Evolutionary conservation across 2,329 filamentous ascomycete genomes (phyloP).

Genomic region (Allantophomopsis lycopodina): DNA sequence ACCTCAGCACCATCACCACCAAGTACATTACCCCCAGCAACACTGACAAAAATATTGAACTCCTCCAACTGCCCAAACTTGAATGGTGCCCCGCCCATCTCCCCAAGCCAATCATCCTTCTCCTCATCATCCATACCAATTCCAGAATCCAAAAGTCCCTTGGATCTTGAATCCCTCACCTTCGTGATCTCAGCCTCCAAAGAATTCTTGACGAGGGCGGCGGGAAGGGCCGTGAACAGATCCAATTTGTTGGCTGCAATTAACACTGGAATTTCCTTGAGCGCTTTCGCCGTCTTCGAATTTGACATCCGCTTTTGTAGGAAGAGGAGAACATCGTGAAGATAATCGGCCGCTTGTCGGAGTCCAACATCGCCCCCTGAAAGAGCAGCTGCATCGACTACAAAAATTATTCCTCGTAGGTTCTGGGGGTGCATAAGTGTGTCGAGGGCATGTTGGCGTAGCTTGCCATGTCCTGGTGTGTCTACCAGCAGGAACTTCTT

Average conservation of each 20-base stretch:
- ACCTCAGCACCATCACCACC: conserved; percentile 52
- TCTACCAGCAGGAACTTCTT: conserved; percentile 69
- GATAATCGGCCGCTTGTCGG: conserved; percentile 64
- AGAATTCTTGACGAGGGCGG: conserved; percentile 56
- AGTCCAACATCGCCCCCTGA: conserved; percentile 41
- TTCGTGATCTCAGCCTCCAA: conserved; percentile 73
- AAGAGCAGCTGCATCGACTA: conserved; percentile 72
- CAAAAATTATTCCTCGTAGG: conserved; percentile 65
- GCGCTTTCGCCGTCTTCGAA: conserved; percentile 39
- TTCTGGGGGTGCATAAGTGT: conserved; percentile 30
- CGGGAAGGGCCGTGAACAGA: conserved; percentile 81
- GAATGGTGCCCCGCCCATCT: conserved; percentile 66
- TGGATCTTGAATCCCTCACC: conserved; percentile 63
- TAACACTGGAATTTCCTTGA: conserved; percentile 55
- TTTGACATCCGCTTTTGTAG: conserved; percentile 61
- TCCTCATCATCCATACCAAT: conserved; percentile 60
- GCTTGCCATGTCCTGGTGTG: conserved; percentile 91
- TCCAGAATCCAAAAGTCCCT: conserved; percentile 71
- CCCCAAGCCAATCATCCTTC: conserved; percentile 73
- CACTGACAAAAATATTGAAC: conserved; percentile 64
- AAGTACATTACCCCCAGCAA: conserved; percentile 60
- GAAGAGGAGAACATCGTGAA: conserved; percentile 76
- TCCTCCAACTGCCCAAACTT: conserved; percentile 72
- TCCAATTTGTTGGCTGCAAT: conserved; percentile 93
- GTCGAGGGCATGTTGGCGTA: conserved; percentile 56